Base-by-base conservation (phyloP, 1,139 yeast genomes). In the Yamadazyma blattariae region DNA sequence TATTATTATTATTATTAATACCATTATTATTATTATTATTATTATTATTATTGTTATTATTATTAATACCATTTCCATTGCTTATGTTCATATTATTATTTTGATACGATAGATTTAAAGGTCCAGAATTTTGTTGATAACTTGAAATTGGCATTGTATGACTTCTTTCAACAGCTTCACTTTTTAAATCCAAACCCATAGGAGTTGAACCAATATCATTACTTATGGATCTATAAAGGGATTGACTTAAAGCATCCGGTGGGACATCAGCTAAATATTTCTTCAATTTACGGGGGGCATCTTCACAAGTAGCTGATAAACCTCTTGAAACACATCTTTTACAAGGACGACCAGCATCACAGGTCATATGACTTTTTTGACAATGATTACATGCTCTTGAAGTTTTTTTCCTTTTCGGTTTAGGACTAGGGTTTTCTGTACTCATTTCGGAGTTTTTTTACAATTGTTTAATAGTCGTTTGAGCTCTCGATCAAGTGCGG, bases 321-420 rank as follows among this genome's bases (percentile, higher is more conserved):
- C 92, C 92, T 47, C 89, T 67, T 30, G 69, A 71, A 7, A 82
- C 57, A 58, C 98, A 92, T 34, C 96, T 61, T 37, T 72, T 72
- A 51, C 98, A 92, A 0, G 98, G 98, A 33, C 98, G 53, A 15
- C 61, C 54, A 17, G 79, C 72, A 47, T 87, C 96, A 56, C 97
- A 89, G 0, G 96, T 84, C 70, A 88, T 77, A 57, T 89, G 97
- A 2, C 94, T 83, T 48, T 79, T 74, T 42, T 88, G 88, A 54
- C 97, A 89, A 58, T 87, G 92, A 29, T 77, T 76, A 51, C 97
- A 89, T 11, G 97, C 96, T 39, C 94, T 67, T 7, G 80, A 69
- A 0, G 90, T 88, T 54, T 87, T 87, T 50, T 57, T 64, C 30
- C 75, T 56, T 48, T 59, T 66, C 66, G 36, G 47, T 35, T 33